Percentiles rank a stretch among this genome's conserved stretches.
These are phyloP conservation scores for Chrysanthemum seticuspe DNA, from an alignment of 129 eudicot species.

Conservation along the genomic window DNA sequence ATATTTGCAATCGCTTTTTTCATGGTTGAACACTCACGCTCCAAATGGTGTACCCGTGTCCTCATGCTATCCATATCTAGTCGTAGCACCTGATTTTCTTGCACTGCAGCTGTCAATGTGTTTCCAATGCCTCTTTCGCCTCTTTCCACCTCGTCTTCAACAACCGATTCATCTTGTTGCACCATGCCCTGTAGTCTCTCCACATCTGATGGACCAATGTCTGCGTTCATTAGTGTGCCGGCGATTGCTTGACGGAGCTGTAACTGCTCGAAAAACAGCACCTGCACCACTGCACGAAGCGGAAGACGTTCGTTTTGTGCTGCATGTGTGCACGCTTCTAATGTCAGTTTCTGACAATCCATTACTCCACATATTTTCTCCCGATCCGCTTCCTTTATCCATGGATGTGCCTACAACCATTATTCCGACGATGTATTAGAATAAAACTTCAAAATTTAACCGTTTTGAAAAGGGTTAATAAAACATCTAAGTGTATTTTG, in stretches of 20 bases:
- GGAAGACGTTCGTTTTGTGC: slow-evolving; percentile 99
- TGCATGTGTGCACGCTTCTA: slow-evolving; percentile 98
- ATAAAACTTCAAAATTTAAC: no score
- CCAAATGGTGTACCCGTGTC: slow-evolving; percentile 80
- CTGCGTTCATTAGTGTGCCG: slow-evolving; percentile 59
- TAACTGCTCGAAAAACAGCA: slow-evolving; percentile 93
- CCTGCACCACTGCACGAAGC: slow-evolving; percentile 84
- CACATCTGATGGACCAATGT: slow-evolving; percentile 16
- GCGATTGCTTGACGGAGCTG: slow-evolving; percentile 99
- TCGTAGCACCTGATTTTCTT: slow-evolving; percentile 87
- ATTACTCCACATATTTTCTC: slow-evolving; percentile 75
- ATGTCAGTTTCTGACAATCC: slow-evolving; percentile 88
- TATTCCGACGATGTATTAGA: not conserved
- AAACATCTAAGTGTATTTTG: no score
- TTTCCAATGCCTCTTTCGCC: not conserved
- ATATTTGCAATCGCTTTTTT: slow-evolving; percentile 71
- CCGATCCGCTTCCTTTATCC: slow-evolving; percentile 67
- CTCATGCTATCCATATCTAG: slow-evolving; percentile 93
- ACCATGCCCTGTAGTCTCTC: slow-evolving; percentile 3
- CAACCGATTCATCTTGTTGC: slow-evolving; percentile 33
- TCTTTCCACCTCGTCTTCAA: slow-evolving; percentile 21
- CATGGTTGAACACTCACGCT: slow-evolving; percentile 88
- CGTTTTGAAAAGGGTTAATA: no score
- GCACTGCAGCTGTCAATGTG: slow-evolving; percentile 66
- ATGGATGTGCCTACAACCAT: slow-evolving; percentile 78